Evolutionary conservation across 2,329 filamentous ascomycete genomes (phyloP).

Genomic region (Trichoderma harzianum): DNA sequence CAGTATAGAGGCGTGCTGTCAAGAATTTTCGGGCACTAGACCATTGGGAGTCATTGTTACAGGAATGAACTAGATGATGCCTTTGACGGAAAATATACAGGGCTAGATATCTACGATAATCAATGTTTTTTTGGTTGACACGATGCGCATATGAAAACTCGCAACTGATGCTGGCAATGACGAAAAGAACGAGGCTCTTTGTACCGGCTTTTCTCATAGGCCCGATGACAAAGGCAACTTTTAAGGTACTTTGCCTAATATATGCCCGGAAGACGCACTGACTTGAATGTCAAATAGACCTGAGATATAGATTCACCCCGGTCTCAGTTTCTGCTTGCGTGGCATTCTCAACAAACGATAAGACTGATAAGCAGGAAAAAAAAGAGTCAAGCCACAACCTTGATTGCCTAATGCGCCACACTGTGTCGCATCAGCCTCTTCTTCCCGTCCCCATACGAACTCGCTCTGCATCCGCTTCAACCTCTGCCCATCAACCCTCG

Average conservation of each 20-base stretch:
- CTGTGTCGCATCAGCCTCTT: conserved; percentile 11
- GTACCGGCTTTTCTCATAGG: neutral
- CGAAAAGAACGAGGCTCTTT: neutral
- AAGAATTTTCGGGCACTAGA: conserved; percentile 10
- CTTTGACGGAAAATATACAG: conserved; percentile 7
- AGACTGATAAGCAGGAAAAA: neutral
- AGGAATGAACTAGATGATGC: conserved; percentile 13
- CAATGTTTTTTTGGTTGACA: conserved; percentile 10
- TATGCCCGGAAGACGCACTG: neutral
- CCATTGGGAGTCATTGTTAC: conserved; percentile 3
- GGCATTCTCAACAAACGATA: conserved; percentile 14
- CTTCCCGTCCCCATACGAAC: neutral
- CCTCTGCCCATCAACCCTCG: neutral
- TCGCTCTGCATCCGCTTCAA: neutral
- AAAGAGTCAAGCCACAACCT: neutral
- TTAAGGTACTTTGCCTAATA: neutral
- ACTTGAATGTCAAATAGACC: too few relatives aligned
- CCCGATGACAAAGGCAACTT: neutral
- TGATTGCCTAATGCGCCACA: neutral
- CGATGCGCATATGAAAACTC: neutral
- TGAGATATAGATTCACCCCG: neutral
- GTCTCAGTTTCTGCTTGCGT: conserved; percentile 9
- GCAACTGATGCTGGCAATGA: neutral
- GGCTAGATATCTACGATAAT: conserved; percentile 18
- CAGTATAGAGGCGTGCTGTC: conserved; percentile 16